phyloP scores from a whole-genome alignment of 2,329 filamentous ascomycete genomes.

The Teratosphaeria zuluensis region DNA sequence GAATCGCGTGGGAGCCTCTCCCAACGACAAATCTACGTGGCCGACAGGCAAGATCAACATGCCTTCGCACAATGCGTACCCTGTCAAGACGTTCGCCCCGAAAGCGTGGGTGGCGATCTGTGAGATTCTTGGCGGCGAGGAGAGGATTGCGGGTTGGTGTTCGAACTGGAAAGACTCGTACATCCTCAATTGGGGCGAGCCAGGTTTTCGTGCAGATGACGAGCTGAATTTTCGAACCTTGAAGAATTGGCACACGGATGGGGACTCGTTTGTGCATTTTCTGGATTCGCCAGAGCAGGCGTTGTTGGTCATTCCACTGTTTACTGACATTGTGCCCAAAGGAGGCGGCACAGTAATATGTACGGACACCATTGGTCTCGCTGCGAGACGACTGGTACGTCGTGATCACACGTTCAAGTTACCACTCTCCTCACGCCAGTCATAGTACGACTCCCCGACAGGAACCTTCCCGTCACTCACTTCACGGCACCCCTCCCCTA shows the following conservation, averaged over 20 bases:
- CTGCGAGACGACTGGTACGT: slow-evolving; percentile 43
- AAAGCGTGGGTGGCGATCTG: slow-evolving; percentile 58
- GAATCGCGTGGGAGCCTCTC: slow-evolving; percentile 55
- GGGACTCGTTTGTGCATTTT: slow-evolving; percentile 64
- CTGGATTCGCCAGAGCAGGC: slow-evolving; percentile 62
- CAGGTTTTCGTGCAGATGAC: slow-evolving; percentile 35
- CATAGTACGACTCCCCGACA: slow-evolving; percentile 47
- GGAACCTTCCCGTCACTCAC: slow-evolving; percentile 58
- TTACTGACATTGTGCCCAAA: slow-evolving; percentile 50
- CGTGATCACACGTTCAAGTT: neutral
- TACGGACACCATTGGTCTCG: slow-evolving; percentile 44
- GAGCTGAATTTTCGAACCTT: slow-evolving; percentile 45
- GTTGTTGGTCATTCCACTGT: slow-evolving; percentile 58
- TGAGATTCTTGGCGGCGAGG: slow-evolving; percentile 56
- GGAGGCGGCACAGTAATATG: slow-evolving; percentile 51
- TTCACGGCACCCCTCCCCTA: slow-evolving; percentile 35
- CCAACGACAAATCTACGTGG: slow-evolving; percentile 57
- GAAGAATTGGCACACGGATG: slow-evolving; percentile 57
- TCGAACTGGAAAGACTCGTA: slow-evolving; percentile 52
- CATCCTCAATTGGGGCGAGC: slow-evolving; percentile 59
- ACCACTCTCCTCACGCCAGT: neutral
- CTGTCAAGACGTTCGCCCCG: slow-evolving; percentile 49
- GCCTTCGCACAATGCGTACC: slow-evolving; percentile 48
- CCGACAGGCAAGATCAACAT: slow-evolving; percentile 52
- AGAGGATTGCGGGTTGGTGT: slow-evolving; percentile 35